Conservation (phyloP, 2,329 filamentous ascomycete species). For the Nothophoma quercina region DNA sequence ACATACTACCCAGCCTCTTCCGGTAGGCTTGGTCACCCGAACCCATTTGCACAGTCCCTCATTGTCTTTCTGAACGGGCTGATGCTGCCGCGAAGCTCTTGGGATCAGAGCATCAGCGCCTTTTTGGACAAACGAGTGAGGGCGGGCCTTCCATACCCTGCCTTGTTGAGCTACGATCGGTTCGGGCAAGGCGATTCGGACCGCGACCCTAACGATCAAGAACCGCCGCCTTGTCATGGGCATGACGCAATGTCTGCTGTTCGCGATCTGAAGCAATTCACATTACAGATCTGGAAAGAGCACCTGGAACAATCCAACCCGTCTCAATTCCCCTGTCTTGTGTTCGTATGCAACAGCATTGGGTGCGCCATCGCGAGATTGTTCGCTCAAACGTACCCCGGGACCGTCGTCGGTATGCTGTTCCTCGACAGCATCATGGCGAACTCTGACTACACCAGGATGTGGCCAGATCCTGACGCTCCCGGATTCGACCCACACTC, state of each 20-base stretch:
- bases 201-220: constrained; percentile 51
- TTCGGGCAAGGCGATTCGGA: constrained; percentile 64
- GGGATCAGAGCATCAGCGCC: constrained; percentile 45
- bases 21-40: constrained; percentile 29
- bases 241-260: constrained; percentile 58
- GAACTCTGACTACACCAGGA: constrained; percentile 62
- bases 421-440: constrained; percentile 67
- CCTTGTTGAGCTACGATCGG: constrained; percentile 64
- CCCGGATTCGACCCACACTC: constrained; percentile 52
- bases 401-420: constrained; percentile 56
- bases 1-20: constrained; percentile 45
- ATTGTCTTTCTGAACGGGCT: constrained; percentile 57
- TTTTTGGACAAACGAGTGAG: constrained; percentile 40
- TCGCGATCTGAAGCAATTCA: constrained; percentile 56
- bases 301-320: constrained; percentile 48
- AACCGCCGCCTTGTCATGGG: constrained; percentile 50
- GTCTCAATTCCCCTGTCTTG: constrained; percentile 38
- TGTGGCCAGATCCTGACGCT: constrained; percentile 64
- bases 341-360: constrained; percentile 63
- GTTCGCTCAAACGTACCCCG: constrained; percentile 58
- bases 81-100: constrained; percentile 51
- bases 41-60: constrained; percentile 47
- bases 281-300: constrained; percentile 49
- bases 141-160: constrained; percentile 44
- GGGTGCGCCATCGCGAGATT: constrained; percentile 62